Conservation (phyloP, 2,329 filamentous ascomycete species). For the Alternaria triticina region DNA sequence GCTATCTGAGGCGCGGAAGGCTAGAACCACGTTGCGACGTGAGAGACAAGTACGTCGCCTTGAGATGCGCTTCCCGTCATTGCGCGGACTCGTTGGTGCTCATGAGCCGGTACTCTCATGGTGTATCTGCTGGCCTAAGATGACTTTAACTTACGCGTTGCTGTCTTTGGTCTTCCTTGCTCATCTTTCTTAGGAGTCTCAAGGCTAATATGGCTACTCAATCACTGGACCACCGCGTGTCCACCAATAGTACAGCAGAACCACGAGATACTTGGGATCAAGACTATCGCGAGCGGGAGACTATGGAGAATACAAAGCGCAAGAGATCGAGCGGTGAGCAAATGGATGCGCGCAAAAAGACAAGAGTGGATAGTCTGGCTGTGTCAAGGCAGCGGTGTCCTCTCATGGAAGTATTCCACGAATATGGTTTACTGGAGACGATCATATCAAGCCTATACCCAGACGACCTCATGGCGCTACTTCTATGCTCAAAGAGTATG, state of each 20-base stretch:
- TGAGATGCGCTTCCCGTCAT: constrained; percentile 2
- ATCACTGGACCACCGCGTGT: neutral
- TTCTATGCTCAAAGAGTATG: constrained; percentile 33
- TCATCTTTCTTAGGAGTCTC: constrained; percentile 10
- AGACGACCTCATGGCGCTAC: constrained; percentile 37
- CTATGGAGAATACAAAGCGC: constrained; percentile 24
- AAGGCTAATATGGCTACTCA: neutral
- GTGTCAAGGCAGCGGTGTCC: constrained; percentile 12
- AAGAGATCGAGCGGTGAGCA: constrained; percentile 21
- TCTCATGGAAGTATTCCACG: constrained; percentile 25
- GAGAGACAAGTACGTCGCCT: constrained; percentile 22
- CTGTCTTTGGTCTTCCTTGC: constrained; percentile 3
- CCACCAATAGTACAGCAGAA: neutral
- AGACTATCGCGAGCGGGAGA: neutral
- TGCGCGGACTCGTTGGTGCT: neutral
- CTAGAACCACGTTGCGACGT: constrained; percentile 7
- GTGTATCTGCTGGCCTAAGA: neutral
- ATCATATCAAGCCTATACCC: constrained; percentile 33
- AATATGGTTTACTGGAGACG: constrained; percentile 39
- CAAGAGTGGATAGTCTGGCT: neutral
- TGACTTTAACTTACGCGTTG: neutral
- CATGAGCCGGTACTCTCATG: neutral
- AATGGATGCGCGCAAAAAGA: constrained; percentile 14
- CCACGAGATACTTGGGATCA: neutral
- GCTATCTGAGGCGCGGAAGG: constrained; percentile 16